Conservation (phyloP, 352 stramenopile genomes). For the Peronospora destructor region DNA sequence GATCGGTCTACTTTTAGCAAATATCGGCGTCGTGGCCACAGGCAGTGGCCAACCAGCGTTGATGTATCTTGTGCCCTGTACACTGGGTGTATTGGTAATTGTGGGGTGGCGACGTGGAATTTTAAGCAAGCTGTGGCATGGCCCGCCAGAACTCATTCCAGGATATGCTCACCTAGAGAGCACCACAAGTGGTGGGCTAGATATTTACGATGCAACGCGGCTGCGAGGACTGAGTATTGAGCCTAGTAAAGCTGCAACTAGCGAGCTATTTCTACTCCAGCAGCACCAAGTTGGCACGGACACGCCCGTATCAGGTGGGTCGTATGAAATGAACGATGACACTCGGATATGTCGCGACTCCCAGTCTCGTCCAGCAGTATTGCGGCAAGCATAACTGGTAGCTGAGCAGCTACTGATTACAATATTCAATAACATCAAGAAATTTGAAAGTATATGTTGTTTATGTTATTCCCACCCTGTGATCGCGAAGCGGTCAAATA, state of each 20-base stretch:
- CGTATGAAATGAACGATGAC: constrained; percentile 36
- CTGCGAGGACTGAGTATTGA: constrained; percentile 24
- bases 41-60: constrained; percentile 91
- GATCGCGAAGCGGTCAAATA: constrained; percentile 31
- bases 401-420: background rate
- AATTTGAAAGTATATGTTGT: constrained; percentile 25
- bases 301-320: constrained; percentile 37
- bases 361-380: constrained; percentile 3
- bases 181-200: constrained; percentile 20
- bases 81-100: constrained; percentile 75
- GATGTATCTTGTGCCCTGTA: constrained; percentile 94
- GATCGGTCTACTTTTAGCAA: constrained; percentile 90
- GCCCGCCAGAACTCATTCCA: constrained; percentile 56
- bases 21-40: constrained; percentile 90
- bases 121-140: constrained; percentile 85
- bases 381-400: constrained; percentile 15
- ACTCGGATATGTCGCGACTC: constrained; percentile 15
- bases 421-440: background rate
- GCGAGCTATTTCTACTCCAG: constrained; percentile 37
- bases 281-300: constrained; percentile 17
- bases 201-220: constrained; percentile 26
- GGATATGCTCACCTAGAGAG: constrained; percentile 25
- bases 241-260: constrained; percentile 18
- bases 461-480: constrained; percentile 13
- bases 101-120: constrained; percentile 79